These are phyloP conservation scores for Vicia villosa DNA, from an alignment of 306 rosid genomes.

Conservation along the genomic window DNA sequence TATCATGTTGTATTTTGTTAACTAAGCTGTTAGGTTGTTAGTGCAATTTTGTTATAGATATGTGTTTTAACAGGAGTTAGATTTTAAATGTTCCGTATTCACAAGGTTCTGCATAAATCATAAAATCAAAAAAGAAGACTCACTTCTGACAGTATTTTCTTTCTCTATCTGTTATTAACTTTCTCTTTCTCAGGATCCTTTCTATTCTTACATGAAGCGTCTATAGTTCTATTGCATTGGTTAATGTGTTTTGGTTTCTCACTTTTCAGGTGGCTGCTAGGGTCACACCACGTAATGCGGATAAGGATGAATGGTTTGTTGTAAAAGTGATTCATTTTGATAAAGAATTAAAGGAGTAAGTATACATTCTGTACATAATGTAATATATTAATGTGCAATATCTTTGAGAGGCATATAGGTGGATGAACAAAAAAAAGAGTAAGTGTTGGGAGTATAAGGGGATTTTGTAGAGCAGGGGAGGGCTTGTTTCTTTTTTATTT, in stretches of 20 bases:
- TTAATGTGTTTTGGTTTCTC: constrained; percentile 36
- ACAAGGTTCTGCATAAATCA: constrained; percentile 3
- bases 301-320: constrained; percentile 93
- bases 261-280: constrained; percentile 88
- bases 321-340: constrained; percentile 96
- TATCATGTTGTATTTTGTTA: background rate
- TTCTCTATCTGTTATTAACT: background rate
- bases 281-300: constrained; percentile 84
- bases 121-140: background rate
- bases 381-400: background rate
- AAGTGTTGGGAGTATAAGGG: background rate
- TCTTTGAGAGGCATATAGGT: constrained; percentile 1
- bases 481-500: no score
- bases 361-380: constrained; percentile 23
- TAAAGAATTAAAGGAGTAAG: constrained; percentile 92
- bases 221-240: constrained; percentile 31
- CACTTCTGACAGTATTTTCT: background rate
- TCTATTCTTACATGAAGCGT: constrained; percentile 3
- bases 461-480: no score
- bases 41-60: background rate
- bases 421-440: background rate
- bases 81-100: background rate
- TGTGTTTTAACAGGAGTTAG: background rate
- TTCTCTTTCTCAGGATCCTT: background rate
- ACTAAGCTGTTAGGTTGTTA: background rate